These are phyloP conservation scores for Verticillium klebahnii DNA, from an alignment of 2,329 filamentous ascomycete genomes.

Conservation along the genomic window DNA sequence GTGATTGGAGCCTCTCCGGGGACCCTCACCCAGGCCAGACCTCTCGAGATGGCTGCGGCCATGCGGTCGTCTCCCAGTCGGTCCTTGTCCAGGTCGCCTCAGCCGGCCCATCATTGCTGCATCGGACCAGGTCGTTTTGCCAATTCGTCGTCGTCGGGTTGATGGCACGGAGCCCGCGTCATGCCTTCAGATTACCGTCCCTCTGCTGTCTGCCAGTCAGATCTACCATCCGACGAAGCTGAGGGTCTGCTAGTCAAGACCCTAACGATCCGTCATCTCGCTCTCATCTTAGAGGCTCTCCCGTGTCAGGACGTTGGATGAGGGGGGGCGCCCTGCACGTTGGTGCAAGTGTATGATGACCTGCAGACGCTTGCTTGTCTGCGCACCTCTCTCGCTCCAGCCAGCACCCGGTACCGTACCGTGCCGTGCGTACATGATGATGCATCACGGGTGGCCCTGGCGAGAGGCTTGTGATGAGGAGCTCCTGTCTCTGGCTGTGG, in stretches of 20 bases:
- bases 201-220: neutral
- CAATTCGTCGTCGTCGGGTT: constrained; percentile 2
- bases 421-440: constrained; percentile 7
- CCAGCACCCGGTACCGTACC: neutral
- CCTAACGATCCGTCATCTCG: constrained; percentile 5
- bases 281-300: neutral
- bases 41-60: constrained; percentile 13
- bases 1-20: neutral
- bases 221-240: neutral
- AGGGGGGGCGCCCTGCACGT: neutral
- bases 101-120: neutral
- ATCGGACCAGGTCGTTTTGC: neutral
- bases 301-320: constrained; percentile 1
- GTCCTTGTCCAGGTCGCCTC: constrained; percentile 1
- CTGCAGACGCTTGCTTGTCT: constrained; percentile 4
- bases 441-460: constrained; percentile 5
- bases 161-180: neutral
- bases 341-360: constrained; percentile 4
- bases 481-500: constrained; percentile 8
- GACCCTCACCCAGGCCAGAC: neutral
- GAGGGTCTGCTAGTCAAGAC: constrained; percentile 4
- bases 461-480: neutral
- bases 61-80: constrained; percentile 11
- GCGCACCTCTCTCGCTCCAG: neutral
- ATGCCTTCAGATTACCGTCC: neutral